phyloP scores from a whole-genome alignment of 1,284 basidiomycete genomes.

The Cutaneotrichosporon dermatis region DNA sequence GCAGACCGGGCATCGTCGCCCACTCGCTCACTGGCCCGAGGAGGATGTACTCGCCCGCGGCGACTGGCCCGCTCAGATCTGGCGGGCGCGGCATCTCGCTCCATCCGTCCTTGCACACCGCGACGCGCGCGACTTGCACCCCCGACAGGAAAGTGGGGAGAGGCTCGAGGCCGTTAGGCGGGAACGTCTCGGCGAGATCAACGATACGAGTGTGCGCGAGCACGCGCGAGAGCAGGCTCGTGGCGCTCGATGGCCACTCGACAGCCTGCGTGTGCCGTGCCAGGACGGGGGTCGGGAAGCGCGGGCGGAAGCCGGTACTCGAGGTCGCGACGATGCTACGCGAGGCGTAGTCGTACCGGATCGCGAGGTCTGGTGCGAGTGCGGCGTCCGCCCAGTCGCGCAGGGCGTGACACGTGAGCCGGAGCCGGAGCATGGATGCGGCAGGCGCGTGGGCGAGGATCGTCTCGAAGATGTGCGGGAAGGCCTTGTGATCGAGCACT shows the following conservation, averaged over 20 bases:
- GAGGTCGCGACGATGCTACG: neutral
- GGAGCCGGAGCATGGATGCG: neutral
- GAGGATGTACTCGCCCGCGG: neutral
- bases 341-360: neutral
- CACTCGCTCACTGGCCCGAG: neutral
- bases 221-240: neutral
- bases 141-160: neutral
- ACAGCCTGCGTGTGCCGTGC: neutral
- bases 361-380: neutral
- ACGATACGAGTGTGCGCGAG: neutral
- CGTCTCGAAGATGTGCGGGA: conserved; percentile 12
- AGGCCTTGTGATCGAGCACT: conserved; percentile 5
- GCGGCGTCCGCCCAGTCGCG: neutral
- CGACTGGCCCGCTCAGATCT: neutral
- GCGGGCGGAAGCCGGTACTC: neutral
- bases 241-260: neutral
- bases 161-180: neutral
- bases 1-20: neutral
- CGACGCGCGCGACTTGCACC: neutral
- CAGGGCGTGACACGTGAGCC: neutral
- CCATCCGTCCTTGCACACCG: neutral
- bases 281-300: neutral
- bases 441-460: conserved; percentile 2
- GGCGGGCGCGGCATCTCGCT: neutral
- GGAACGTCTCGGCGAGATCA: neutral